Evolutionary conservation across 2,329 filamentous ascomycete genomes (phyloP), one percentile per base, ranked within the genome.

Genomic region (Dendrostoma leiphaemia): DNA sequence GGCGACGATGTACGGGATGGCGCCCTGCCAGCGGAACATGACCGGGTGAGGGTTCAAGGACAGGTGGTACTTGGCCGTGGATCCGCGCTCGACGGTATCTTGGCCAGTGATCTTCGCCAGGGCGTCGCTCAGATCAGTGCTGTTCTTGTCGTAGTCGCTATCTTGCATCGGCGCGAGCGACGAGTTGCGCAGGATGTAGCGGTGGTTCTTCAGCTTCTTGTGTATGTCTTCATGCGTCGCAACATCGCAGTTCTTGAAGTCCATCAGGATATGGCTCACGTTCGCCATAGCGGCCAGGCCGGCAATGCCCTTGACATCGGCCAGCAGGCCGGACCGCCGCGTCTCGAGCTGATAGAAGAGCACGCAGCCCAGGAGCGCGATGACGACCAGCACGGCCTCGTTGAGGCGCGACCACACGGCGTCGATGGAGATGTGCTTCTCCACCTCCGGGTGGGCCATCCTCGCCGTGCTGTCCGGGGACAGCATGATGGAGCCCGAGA

Each of bases 211-310:
- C n/a, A 91, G 74, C 61, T 79, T 81, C 47, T 82, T 75, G 65
- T 90, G 87, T 38, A 91, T 90, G 49, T 85, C 80, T 46, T 82
- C 74, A 51, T 86, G 82, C 4, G 78, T 82, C 7, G 83, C 85
- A 1, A 83, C 81, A 64, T 91, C 88, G 70, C 89, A 81, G 53
- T 85, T 85, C 59, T 83, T 84, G 64, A 91, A 90, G 64, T 91
- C 88, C 55, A 56, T 58, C 15, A 58, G 50, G 8, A 58, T 56
- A 12, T 58, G 87, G 59, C 81, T 84, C 57, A 83, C 82, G 3
- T 88, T 87, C 9, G 88, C 87, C 86, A 91, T 90, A 53, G 86
- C 83, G 6, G 88, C 88, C 34, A 90, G 76, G 2, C 88, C 88
- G 2, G 87, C 86, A 48, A 91, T 89, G 6, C 88, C 88, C 60